These are phyloP conservation scores for Calonectria hawksworthii DNA, from an alignment of 2,329 filamentous ascomycete genomes.

Conservation along the genomic window DNA sequence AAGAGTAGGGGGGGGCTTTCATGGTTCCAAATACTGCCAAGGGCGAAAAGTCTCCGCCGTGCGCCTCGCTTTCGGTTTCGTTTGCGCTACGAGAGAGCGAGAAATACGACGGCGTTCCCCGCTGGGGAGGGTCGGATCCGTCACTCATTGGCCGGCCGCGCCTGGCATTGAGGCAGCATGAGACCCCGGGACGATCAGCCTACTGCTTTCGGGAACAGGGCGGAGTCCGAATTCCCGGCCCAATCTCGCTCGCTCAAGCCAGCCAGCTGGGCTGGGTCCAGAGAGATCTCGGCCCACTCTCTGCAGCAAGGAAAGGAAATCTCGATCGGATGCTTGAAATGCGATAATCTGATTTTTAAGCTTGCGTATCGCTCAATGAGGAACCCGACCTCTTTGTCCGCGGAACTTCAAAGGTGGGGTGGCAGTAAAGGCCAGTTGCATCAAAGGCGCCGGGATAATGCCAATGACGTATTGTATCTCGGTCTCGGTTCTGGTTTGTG, in stretches of 20 bases:
- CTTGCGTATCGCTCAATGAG: background rate
- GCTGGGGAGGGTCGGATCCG: background rate
- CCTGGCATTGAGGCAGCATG: background rate
- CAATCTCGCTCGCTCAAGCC: background rate
- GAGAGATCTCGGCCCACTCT: background rate
- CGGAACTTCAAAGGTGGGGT: background rate
- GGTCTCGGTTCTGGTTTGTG: background rate
- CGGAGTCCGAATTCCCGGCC: background rate
- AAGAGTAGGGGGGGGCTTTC: background rate
- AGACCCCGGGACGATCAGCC: background rate
- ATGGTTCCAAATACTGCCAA: background rate
- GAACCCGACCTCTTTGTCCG: background rate
- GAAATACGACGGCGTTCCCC: background rate
- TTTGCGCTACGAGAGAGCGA: background rate
- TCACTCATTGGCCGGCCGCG: background rate
- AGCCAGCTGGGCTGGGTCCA: background rate
- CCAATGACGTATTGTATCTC: background rate
- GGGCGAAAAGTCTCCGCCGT: background rate
- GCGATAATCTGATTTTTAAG: background rate
- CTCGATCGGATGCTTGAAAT: background rate
- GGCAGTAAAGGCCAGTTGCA: background rate
- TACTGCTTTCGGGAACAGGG: background rate
- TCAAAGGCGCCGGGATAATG: background rate
- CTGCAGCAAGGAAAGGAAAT: background rate
- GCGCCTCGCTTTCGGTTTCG: conserved; percentile 4